Conservation (phyloP, 805 yeast genomes). For the Wickerhamomyces sydowiorum region DNA sequence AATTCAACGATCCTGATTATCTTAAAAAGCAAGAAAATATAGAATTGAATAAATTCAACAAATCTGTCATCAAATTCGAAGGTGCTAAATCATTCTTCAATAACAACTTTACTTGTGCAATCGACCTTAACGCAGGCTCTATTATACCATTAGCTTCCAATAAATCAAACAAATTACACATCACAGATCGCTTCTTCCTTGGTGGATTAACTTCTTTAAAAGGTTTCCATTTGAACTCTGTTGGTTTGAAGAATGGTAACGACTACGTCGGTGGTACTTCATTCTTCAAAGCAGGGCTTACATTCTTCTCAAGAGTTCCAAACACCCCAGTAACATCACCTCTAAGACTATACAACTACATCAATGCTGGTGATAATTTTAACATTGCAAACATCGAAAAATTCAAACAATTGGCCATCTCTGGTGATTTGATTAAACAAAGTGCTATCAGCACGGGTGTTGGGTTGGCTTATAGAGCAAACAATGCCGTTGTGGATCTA, state of each 20-base stretch:
- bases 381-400: slow-evolving; percentile 13
- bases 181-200: slow-evolving; percentile 66
- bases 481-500: slow-evolving; percentile 49
- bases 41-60: slow-evolving; percentile 21
- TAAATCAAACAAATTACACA: slow-evolving; percentile 39
- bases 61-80: slow-evolving; percentile 16
- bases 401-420: slow-evolving; percentile 11
- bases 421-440: slow-evolving; percentile 18
- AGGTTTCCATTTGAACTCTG: slow-evolving; percentile 57
- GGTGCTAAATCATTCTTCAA: slow-evolving; percentile 35
- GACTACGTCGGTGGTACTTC: slow-evolving; percentile 55
- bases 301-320: slow-evolving; percentile 51
- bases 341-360: slow-evolving; percentile 55
- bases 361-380: slow-evolving; percentile 50
- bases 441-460: slow-evolving; percentile 43
- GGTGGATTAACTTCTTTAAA: slow-evolving; percentile 61
- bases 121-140: slow-evolving; percentile 45
- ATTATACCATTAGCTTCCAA: slow-evolving; percentile 30
- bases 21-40: slow-evolving; percentile 24
- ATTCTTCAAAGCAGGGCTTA: slow-evolving; percentile 42
- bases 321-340: slow-evolving; percentile 37
- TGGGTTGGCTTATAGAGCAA: slow-evolving; percentile 48
- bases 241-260: slow-evolving; percentile 42
- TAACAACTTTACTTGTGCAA: slow-evolving; percentile 41
- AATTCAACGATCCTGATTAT: too few relatives aligned